Base-by-base conservation (phyloP, 106 monocot species). In the Iris macrosiphon region DNA sequence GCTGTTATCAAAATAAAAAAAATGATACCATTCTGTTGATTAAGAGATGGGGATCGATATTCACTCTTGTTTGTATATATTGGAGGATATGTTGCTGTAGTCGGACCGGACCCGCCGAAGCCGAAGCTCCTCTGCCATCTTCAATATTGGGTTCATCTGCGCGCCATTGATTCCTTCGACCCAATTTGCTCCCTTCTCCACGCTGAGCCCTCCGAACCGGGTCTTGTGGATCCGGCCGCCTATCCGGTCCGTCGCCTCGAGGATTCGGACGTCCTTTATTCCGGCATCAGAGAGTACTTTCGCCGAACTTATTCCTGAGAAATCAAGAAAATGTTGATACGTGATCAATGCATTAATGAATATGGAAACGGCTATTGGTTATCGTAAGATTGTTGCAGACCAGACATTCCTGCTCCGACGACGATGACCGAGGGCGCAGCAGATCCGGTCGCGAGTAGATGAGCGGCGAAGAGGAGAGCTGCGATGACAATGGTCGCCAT, bases 101-200 rank as follows among this genome's bases (percentile, higher is more conserved):
- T 85, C 69, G 7, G 79, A 75, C 72, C 15, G 31, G 62, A 75
- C 72, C 1, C 33, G 72, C 19, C 68, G 40, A 4, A 85, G 68
- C 3, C 57, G 3, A 14, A 85, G 84, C 18, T 65, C 35, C 1
- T 87, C 74, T 7, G 74, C 79, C 52, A 92, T 64, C 1, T 16
- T 35, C 92, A 79, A 87, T 6, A 87, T 74, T 3, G 92, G 92
- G 55, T 92, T 92, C 26, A 75, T 4, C 18, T 61, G 3, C 1
- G 50, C 2, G 13, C 92, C 86, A 27, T 74, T 74, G 10, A 92
- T 76, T 12, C 92, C 92, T 24, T 92, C 82, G 3, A 92, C 82
- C 92, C 86, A 92, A 68, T 83, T 92, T 12, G 92, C 92, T 4
- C 92, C 92, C 16, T 49, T 55, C 71, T 92, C 92, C 12, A 92